Conservation (phyloP, 2,329 filamentous ascomycete species). For the Calonectria ilicicola region DNA sequence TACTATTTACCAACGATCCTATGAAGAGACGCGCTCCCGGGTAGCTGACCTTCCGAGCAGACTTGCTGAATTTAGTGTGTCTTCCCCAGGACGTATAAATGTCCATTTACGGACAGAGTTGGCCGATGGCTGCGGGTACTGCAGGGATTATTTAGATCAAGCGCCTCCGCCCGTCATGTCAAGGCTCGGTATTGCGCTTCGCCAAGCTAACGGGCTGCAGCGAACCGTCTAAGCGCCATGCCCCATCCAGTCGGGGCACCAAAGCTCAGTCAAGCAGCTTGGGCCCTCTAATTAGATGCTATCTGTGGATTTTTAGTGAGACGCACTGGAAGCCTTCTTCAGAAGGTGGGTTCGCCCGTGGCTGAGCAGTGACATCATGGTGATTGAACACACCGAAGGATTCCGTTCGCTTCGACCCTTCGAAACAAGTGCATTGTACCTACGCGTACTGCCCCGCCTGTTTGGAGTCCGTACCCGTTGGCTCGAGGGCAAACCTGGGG, state of each 20-base stretch:
- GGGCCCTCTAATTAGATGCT: conserved; percentile 22
- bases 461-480: conserved; percentile 9
- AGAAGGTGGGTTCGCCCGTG: conserved; percentile 31
- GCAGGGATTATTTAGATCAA: conserved; percentile 13
- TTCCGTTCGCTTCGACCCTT: conserved; percentile 28
- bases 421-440: conserved; percentile 23
- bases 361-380: conserved; percentile 40
- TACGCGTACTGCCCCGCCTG: conserved; percentile 16
- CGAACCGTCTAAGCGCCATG: conserved; percentile 21
- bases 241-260: conserved; percentile 31
- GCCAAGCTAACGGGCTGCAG: conserved; percentile 31
- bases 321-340: conserved; percentile 25
- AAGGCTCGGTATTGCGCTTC: conserved; percentile 38
- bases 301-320: conserved; percentile 23
- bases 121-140: neutral
- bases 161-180: conserved; percentile 7
- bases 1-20: neutral
- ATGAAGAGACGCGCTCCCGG: neutral
- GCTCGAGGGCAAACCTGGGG: conserved; percentile 6
- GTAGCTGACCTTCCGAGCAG: neutral
- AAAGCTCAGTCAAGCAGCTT: conserved; percentile 27
- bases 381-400: conserved; percentile 25
- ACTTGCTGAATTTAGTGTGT: neutral
- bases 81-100: neutral
- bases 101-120: conserved; percentile 7